phyloP scores from a whole-genome alignment of 1,139 yeast genomes.

The Debaryomycetaceae sp. region DNA sequence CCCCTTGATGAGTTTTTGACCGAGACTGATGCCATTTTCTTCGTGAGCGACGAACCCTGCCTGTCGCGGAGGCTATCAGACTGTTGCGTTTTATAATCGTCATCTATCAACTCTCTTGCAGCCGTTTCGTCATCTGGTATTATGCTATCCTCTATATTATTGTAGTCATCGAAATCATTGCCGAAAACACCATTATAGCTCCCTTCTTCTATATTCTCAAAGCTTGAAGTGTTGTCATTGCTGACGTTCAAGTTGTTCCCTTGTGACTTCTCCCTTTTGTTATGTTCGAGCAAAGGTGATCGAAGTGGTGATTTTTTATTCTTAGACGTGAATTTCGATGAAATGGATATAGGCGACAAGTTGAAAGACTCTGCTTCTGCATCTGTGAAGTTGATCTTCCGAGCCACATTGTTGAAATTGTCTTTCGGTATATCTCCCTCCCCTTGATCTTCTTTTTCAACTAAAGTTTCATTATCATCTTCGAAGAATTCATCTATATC shows the following conservation, averaged over 20 bases:
- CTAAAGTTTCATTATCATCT: constrained; percentile 37
- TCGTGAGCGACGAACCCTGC: constrained; percentile 27
- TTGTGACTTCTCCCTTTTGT: constrained; percentile 1
- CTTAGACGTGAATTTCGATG: constrained; percentile 14
- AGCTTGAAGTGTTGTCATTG: constrained; percentile 4
- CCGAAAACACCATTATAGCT: constrained; percentile 7
- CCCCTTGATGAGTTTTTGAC: constrained; percentile 6
- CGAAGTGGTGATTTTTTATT: constrained; percentile 31
- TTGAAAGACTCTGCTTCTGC: constrained; percentile 36
- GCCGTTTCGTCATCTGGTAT: constrained; percentile 14
- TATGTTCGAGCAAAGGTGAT: constrained; percentile 29
- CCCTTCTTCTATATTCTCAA: background rate
- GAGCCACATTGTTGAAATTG: constrained; percentile 20
- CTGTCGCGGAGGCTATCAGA: background rate
- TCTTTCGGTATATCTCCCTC: constrained; percentile 5
- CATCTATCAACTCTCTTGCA: background rate
- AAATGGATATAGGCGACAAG: constrained; percentile 26
- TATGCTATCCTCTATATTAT: constrained; percentile 11
- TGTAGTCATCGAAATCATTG: constrained; percentile 6
- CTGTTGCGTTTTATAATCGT: background rate
- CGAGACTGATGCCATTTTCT: constrained; percentile 39
- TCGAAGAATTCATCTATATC: constrained; percentile 71
- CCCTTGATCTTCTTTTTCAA: constrained; percentile 6
- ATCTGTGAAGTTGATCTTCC: constrained; percentile 37
- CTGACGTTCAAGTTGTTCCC: background rate